Evolutionary conservation across 2,329 filamentous ascomycete species (phyloP), one percentile per base, ranked within the genome.

Genomic region (Botrytis byssoidea): DNA sequence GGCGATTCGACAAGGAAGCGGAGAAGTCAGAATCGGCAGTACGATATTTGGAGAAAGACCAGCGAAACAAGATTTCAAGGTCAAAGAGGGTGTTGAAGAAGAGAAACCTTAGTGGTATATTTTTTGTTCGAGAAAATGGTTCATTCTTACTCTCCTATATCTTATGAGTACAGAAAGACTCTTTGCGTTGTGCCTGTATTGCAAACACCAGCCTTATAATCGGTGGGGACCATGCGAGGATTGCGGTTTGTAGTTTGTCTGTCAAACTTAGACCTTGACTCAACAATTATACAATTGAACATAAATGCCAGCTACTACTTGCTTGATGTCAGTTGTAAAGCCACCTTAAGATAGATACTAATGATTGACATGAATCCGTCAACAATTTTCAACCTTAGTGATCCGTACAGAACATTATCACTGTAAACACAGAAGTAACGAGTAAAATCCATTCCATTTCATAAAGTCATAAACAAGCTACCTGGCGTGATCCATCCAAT

Each of bases 21-120:
- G 89, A 78, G 94, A 98, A 86, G 95, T 99, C 9, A 88, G 96
- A 74, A 90, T 99, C 14, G 96, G 96, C 2, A 98, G 94, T 80
- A 95, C 93, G 2, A 97, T 99, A 74, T 99, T 99, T 82, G 96
- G 96, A 2, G 85, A 90, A 80, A 88, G 96, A 80, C 94, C 94
- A 9, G 73, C 74, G 61, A 80, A 78, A 66, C 74, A 79, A 63
- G 76, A 78, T 59, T 77, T 79, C 37, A 76, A 73, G 20, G 77
- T 78, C 20, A 77, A 77, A 55, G 72, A 48, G 1, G 71, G 74
- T 22, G 74, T 67, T 6, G 74, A 76, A 70, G 77, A 70, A n/a
- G 72, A 73, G n/a, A 76, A 76, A 69, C 72, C 71, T 37, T 48
- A 51, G 65, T 40, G 2, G 8, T 40, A 12, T n/a, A 8, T 22